These are phyloP conservation scores for Trichoderma simmonsii DNA, from an alignment of 2,329 filamentous ascomycete genomes.

Conservation along the genomic window DNA sequence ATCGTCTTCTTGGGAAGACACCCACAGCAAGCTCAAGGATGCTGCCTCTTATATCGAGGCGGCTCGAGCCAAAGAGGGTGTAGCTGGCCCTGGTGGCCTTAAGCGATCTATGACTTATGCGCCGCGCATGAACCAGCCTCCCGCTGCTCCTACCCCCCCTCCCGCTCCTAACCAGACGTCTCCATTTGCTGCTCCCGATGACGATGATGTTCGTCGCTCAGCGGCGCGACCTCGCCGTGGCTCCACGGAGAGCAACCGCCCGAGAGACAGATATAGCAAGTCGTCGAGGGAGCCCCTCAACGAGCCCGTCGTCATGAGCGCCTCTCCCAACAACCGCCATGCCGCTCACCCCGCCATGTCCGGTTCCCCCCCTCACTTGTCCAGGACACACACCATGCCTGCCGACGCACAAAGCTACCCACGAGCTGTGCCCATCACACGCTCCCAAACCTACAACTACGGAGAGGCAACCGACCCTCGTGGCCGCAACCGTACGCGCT, in stretches of 20 bases:
- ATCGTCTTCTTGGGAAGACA: constrained; percentile 22
- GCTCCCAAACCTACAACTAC: constrained; percentile 36
- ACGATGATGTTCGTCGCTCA: constrained; percentile 34
- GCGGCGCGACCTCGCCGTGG: constrained; percentile 34
- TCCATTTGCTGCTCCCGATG: constrained; percentile 30
- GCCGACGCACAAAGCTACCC: constrained; percentile 26
- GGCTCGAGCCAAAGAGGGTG: constrained; percentile 27
- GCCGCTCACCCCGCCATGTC: constrained; percentile 27
- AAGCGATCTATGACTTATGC: constrained; percentile 26
- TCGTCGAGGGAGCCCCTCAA: constrained; percentile 34
- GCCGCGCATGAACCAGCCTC: constrained; percentile 27
- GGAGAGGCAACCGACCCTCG: constrained; percentile 29
- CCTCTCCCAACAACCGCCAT: constrained; percentile 33
- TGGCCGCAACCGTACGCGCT: constrained; percentile 38
- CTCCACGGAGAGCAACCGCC: constrained; percentile 29
- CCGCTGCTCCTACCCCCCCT: constrained; percentile 37
- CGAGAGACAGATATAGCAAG: constrained; percentile 32
- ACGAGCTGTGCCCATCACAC: constrained; percentile 31
- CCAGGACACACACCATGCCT: constrained; percentile 37
- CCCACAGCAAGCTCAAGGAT: constrained; percentile 23
- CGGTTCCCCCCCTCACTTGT: constrained; percentile 35
- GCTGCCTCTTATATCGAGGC: constrained; percentile 34
- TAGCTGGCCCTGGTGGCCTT: background rate
- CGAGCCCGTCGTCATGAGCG: constrained; percentile 29
- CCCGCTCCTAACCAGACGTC: constrained; percentile 28